Evolutionary conservation across 1,139 yeast species (phyloP), one percentile per base, ranked within the genome.

Genomic region (Nematodospora anomalae): DNA sequence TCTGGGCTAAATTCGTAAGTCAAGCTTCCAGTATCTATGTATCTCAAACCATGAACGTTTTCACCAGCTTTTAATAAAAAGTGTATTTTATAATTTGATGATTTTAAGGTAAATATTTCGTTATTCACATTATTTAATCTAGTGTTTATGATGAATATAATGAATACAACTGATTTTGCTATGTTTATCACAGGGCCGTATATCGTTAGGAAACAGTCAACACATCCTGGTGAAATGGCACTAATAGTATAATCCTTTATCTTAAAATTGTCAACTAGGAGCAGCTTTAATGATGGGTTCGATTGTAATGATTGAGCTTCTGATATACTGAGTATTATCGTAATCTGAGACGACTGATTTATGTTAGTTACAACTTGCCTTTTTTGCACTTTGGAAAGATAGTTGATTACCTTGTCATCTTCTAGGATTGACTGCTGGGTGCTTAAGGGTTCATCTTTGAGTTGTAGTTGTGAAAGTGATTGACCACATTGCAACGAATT

Each of bases 81-180:
- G 4, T 45, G 43, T 6, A 55, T 26, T 12, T 44, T 43, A 39
- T 60, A 67, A 38, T 54, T 57, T 7, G 51, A 36, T 1, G 72
- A 63, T 36, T 66, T 67, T 29, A 69, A 54, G 0, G 67, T 64
- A 36, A 50, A 53, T 8, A 37, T 40, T 28, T 54, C 57, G 13
- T 38, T 34, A 11, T 48, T 38, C 20, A 58, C 34, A 33, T 58
- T 57, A 44, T 65, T 64, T 21, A 63, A 34, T 24, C 50, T 50
- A 2, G 57, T 58, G 30, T 45, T 47, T 15, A 58, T 35, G 23
- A 42, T 49, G 64, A 3, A 60, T 43, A 16, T 58, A 23, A 37
- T 41, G 64, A 18, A 41, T 8, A 57, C 46, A 3, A 55, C 52
- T 1, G 62, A 52, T 33, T 52, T 57, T 3, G 61, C 45, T 1